These are phyloP conservation scores for Ramalina peruviana DNA, from an alignment of 495 filamentous ascomycete species.

Conservation along the genomic window DNA sequence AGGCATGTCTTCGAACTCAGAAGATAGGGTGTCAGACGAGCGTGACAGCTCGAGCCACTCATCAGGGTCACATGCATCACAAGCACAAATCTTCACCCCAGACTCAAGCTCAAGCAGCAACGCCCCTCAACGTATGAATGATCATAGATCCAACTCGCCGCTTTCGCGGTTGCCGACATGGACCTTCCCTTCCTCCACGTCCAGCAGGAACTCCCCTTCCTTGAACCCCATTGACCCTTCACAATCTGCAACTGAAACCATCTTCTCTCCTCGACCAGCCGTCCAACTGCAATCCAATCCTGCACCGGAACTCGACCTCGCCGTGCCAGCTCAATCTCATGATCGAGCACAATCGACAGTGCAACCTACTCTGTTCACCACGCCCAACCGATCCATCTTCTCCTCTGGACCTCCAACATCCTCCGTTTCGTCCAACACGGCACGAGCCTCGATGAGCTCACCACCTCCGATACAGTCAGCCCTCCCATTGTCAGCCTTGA, in stretches of 20 bases:
- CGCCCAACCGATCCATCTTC: conserved; percentile 24
- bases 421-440: conserved; percentile 21
- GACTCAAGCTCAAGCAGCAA: conserved; percentile 5
- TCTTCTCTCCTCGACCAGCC: conserved; percentile 14
- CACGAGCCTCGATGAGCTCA: conserved; percentile 24
- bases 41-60: conserved; percentile 2
- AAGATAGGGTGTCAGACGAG: conserved; percentile 15
- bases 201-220: conserved; percentile 10
- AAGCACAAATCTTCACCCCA: conserved; percentile 10
- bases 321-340: conserved; percentile 4
- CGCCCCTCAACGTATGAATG: conserved; percentile 2
- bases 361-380: conserved; percentile 20
- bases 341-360: conserved; percentile 1
- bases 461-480: conserved; percentile 13
- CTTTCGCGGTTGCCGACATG: conserved; percentile 11
- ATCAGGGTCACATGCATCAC: conserved; percentile 9
- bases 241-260: conserved; percentile 6
- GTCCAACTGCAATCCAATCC: conserved; percentile 7
- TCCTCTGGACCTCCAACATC: conserved; percentile 25
- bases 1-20: conserved; percentile 10
- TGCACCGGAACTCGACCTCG: conserved; percentile 13
- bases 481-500: conserved; percentile 18
- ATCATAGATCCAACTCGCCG: conserved; percentile 1
- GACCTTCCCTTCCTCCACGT: conserved; percentile 11
- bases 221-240: conserved; percentile 6